Conservation (phyloP, 2,329 filamentous ascomycete species). For the Cephalotrichum gorgonifer region DNA sequence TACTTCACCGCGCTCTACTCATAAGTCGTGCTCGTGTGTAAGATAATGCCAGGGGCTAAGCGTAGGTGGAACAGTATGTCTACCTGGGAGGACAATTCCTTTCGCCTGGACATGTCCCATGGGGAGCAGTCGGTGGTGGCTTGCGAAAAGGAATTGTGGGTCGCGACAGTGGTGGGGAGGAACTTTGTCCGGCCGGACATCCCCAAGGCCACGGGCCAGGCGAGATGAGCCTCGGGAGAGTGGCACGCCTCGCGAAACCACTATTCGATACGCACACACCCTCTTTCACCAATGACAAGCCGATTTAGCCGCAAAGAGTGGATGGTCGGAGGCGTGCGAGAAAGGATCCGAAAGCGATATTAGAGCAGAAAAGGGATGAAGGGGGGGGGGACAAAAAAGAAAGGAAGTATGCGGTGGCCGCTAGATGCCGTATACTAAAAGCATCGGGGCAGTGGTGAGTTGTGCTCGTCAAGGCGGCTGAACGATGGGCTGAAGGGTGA, state of each 20-base stretch:
- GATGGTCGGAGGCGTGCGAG: neutral
- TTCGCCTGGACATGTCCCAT: neutral
- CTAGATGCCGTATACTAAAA: neutral
- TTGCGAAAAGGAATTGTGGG: conserved; percentile 1
- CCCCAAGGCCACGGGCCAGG: conserved; percentile 2
- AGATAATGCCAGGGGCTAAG: neutral
- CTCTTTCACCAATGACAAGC: neutral
- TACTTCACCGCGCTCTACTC: neutral
- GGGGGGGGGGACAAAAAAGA: neutral
- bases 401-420: neutral
- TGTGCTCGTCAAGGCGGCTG: neutral
- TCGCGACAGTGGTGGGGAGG: conserved; percentile 1
- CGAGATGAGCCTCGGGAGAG: conserved; percentile 2
- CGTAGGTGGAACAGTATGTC: neutral
- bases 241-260: neutral
- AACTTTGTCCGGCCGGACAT: conserved; percentile 5
- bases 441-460: neutral
- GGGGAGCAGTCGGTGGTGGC: neutral
- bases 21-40: neutral
- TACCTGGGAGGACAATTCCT: neutral
- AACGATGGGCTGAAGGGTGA: neutral
- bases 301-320: neutral
- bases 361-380: neutral
- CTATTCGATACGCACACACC: neutral
- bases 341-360: no score